phyloP scores from a whole-genome alignment of 805 yeast genomes.

The Lachancea nothofagi region DNA sequence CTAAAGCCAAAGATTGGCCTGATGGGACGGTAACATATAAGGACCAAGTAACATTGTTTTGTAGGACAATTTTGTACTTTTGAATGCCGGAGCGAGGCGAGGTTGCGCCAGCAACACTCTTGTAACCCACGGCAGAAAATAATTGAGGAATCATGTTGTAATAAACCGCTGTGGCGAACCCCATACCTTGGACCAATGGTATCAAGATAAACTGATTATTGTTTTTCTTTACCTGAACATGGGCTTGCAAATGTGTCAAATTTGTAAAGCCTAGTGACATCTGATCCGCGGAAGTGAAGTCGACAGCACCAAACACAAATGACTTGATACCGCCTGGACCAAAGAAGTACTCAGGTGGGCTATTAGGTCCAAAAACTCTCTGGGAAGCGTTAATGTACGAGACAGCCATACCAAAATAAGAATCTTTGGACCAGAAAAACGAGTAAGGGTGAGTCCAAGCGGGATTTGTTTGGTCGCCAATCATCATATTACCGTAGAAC shows the following conservation, averaged over 20 bases:
- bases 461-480: slow-evolving; percentile 62
- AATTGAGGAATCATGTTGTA: slow-evolving; percentile 48
- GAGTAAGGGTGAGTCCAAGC: slow-evolving; percentile 82
- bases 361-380: slow-evolving; percentile 59
- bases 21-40: slow-evolving; percentile 51
- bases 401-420: slow-evolving; percentile 56
- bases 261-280: slow-evolving; percentile 26
- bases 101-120: slow-evolving; percentile 39
- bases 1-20: slow-evolving; percentile 30
- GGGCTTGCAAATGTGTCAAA: slow-evolving; percentile 34
- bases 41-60: slow-evolving; percentile 59
- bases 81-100: slow-evolving; percentile 38
- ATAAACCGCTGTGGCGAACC: slow-evolving; percentile 66
- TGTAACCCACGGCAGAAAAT: slow-evolving; percentile 62
- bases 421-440: slow-evolving; percentile 56
- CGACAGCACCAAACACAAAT: slow-evolving; percentile 44
- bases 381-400: slow-evolving; percentile 57
- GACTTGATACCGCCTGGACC: slow-evolving; percentile 64
- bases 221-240: slow-evolving; percentile 25
- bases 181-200: slow-evolving; percentile 78
- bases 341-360: slow-evolving; percentile 57
- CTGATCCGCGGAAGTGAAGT: slow-evolving; percentile 31
- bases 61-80: slow-evolving; percentile 52
- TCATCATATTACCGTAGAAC: slow-evolving; percentile 66
- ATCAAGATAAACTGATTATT: slow-evolving; percentile 39